phyloP scores from a whole-genome alignment of 192 early-diverging fungal species.

The Allomyces macrogynus region DNA sequence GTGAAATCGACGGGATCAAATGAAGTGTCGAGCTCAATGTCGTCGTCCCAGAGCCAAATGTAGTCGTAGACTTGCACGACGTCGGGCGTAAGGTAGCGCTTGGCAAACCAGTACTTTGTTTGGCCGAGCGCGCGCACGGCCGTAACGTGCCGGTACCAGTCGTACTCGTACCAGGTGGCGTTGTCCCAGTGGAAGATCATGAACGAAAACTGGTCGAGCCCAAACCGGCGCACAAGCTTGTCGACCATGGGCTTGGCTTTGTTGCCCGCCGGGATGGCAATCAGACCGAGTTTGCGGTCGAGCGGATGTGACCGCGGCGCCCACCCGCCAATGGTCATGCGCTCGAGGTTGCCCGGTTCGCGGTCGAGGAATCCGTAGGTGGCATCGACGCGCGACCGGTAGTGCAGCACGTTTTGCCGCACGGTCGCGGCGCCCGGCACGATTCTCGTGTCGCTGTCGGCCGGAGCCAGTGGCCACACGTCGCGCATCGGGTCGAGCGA shows the following conservation, averaged over 20 bases:
- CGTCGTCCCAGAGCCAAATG: conserved; percentile 1
- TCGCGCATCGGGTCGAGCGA: too few species aligned
- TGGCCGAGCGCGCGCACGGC: background rate
- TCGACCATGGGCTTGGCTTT: background rate
- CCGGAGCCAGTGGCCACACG: too few species aligned
- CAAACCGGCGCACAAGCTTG: background rate
- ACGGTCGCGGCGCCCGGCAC: too few species aligned
- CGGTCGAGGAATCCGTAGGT: background rate
- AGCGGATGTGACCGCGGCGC: background rate
- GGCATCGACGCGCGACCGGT: background rate
- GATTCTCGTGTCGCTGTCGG: too few species aligned
- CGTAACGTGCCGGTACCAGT: background rate
- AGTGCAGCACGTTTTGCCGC: too few species aligned
- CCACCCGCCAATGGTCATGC: background rate
- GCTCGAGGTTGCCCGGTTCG: background rate
- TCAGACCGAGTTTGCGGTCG: background rate
- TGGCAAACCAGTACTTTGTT: background rate
- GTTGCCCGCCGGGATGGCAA: background rate
- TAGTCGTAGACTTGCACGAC: background rate
- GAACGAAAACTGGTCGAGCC: background rate
- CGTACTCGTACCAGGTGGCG: background rate
- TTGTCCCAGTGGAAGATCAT: background rate
- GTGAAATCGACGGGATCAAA: background rate
- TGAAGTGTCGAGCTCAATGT: background rate
- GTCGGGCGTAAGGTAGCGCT: background rate